Evolutionary conservation across 768 basidiomycete genomes (phyloP), one percentile per base, ranked within the genome.

Genomic region (Tremella yokohamensis): DNA sequence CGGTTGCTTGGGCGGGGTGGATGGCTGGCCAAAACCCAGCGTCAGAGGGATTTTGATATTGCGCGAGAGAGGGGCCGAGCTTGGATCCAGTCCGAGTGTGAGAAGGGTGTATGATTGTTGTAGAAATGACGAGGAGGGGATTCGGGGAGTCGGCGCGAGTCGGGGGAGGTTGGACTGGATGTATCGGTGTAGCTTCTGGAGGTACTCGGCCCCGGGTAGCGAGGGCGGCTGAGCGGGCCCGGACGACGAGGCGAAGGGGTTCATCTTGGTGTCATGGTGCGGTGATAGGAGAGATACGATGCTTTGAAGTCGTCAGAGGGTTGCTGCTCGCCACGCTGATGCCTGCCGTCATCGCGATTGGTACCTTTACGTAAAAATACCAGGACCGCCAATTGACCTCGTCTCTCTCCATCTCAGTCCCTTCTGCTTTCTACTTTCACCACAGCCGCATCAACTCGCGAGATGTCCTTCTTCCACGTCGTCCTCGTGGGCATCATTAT

Each of bases 401-500:
- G 29, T 34, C 29, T 11, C 29, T 11, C 29, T n/a, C n/a, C n/a
- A n/a, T 4, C 29, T 34, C 6, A 34, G 29, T 6, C 11, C 29
- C 29, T 6, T 11, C 29, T 34, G 29, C 29, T 6, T 34, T 34
- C 6, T 11, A 34, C 11, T 34, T 11, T 11, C 11, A 6, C 29
- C 29, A 11, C 29, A 6, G 6, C 11, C 29, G 4, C 29, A 34
- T 11, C 29, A 34, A 4, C 29, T 6, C 29, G 6, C 29, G 29
- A 4, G 29, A 34, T 52, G 50, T 18, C 70, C 16, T 77, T 84
- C 64, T 80, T 88, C 54, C 87, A 88, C 22, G 81, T 90, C 25
- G 57, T 89, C 61, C 76, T 89, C 68, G 73, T 87, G 53, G 81
- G 90, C 48, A 82, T 85, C 42, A 73, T 88, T 42, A 82, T 85